Conservation (phyloP, 176 grass and related monocot genomes). For the Rhynchospora pubera region DNA sequence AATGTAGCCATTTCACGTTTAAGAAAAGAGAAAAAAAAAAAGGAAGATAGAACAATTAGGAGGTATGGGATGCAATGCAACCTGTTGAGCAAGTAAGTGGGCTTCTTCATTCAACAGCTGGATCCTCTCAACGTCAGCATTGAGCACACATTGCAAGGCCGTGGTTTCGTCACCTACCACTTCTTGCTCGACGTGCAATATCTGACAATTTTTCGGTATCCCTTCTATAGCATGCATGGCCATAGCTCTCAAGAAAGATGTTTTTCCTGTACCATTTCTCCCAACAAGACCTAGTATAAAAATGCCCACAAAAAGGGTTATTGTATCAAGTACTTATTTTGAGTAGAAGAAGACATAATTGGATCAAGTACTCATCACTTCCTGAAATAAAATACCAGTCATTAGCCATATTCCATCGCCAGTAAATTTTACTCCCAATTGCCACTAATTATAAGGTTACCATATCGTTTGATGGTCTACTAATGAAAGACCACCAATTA, state of each 20-base stretch:
- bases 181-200: slow-evolving; percentile 98
- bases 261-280: slow-evolving; percentile 96
- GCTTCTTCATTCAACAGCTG: slow-evolving; percentile 82
- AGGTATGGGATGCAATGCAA: slow-evolving; percentile 7
- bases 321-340: background rate
- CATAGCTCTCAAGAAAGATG: slow-evolving; percentile 93
- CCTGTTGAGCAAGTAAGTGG: slow-evolving; percentile 60
- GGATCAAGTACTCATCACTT: background rate
- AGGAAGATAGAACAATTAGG: background rate
- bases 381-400: background rate
- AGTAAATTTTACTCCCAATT: background rate
- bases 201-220: slow-evolving; percentile 96
- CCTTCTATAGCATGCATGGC: slow-evolving; percentile 87
- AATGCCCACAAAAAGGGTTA: background rate
- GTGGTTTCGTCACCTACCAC: slow-evolving; percentile 65
- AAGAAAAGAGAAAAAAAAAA: background rate
- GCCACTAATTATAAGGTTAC: background rate
- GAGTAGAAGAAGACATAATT: background rate
- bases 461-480: background rate
- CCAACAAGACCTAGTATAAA: slow-evolving; percentile 76
- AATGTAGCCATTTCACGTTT: background rate
- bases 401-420: background rate
- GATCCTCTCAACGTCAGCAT: slow-evolving; percentile 68
- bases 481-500: background rate
- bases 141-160: slow-evolving; percentile 89